Evolutionary conservation across 768 basidiomycete genomes (phyloP).

Genomic region (Trametes cinnabarina): DNA sequence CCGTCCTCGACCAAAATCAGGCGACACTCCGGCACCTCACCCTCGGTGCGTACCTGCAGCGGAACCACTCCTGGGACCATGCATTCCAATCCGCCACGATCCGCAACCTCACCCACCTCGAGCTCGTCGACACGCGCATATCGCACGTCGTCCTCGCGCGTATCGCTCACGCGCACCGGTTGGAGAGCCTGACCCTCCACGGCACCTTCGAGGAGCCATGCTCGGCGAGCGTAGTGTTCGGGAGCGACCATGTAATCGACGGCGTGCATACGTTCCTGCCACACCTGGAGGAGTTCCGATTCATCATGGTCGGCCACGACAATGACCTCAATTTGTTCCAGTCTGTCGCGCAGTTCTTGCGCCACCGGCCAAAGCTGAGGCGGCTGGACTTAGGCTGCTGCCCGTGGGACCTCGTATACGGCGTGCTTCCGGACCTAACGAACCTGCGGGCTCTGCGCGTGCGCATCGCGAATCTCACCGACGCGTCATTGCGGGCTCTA

Average conservation of each 20-base stretch:
- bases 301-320: constrained; percentile 63
- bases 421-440: constrained; percentile 49
- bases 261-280: constrained; percentile 60
- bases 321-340: constrained; percentile 52
- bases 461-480: constrained; percentile 49
- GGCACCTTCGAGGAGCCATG: constrained; percentile 61
- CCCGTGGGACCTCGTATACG: constrained; percentile 59
- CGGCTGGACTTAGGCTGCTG: constrained; percentile 63
- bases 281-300: constrained; percentile 59
- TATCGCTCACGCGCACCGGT: constrained; percentile 59
- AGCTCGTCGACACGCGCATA: constrained; percentile 69
- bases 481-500: constrained; percentile 33
- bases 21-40: constrained; percentile 57
- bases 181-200: constrained; percentile 63
- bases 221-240: constrained; percentile 58
- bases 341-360: constrained; percentile 53
- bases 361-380: constrained; percentile 45
- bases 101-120: constrained; percentile 64
- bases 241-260: constrained; percentile 58
- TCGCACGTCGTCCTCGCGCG: constrained; percentile 60
- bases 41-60: constrained; percentile 66
- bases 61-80: constrained; percentile 65
- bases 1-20: constrained; percentile 60
- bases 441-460: constrained; percentile 58
- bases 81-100: constrained; percentile 63